phyloP scores from a whole-genome alignment of 1,139 yeast genomes.

The Hansenula lynferdii region DNA sequence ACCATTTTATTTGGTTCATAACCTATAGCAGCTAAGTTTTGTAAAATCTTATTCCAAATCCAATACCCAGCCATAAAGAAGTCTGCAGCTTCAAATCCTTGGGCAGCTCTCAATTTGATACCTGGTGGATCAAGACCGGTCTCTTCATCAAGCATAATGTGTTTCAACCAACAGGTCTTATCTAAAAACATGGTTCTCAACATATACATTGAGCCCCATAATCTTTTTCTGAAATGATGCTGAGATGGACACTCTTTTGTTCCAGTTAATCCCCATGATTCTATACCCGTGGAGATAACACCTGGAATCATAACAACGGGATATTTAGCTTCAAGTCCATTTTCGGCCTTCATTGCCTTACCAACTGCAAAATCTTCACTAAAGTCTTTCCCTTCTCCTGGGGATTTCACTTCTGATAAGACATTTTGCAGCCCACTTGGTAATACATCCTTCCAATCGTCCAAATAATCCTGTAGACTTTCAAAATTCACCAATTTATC shows the following conservation, averaged over 20 bases:
- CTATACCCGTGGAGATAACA: conserved; percentile 91
- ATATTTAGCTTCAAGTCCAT: conserved; percentile 50
- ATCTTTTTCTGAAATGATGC: conserved; percentile 79
- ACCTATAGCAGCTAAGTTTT: conserved; percentile 89
- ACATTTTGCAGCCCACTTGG: conserved; percentile 64
- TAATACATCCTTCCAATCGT: conserved; percentile 62
- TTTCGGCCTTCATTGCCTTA: conserved; percentile 47
- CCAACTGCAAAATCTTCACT: conserved; percentile 92
- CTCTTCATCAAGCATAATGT: conserved; percentile 79
- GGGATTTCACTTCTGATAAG: conserved; percentile 42
- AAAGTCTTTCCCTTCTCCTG: conserved; percentile 35
- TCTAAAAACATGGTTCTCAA: conserved; percentile 86
- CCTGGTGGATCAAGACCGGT: conserved; percentile 93
- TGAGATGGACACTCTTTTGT: conserved; percentile 77
- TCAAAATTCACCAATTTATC: conserved; percentile 56
- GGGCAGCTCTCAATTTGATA: conserved; percentile 80
- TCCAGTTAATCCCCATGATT: conserved; percentile 83
- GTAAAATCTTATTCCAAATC: conserved; percentile 96
- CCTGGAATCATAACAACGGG: conserved; percentile 96
- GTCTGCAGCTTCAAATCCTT: conserved; percentile 96
- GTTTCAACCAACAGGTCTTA: conserved; percentile 90
- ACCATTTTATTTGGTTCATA: conserved; percentile 89
- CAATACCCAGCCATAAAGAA: conserved; percentile 96
- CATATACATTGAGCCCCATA: conserved; percentile 99
- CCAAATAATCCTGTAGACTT: conserved; percentile 42